Percentiles rank a stretch among this genome's conserved stretches.
Conservation (phyloP, 441 rosid species). For the Isatis lusitanica region DNA sequence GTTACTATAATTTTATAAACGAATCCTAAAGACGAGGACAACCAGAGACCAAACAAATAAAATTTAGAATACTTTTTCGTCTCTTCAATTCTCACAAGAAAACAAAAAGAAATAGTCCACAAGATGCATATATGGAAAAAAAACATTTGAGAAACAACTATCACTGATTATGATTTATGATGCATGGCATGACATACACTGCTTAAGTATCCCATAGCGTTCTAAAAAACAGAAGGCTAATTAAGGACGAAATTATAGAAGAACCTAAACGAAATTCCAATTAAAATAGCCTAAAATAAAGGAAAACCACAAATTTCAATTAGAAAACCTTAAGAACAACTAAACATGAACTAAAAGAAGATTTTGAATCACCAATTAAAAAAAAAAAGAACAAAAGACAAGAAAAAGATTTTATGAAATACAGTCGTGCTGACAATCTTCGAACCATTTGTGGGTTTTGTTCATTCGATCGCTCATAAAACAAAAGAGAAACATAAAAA, state of each 20-base stretch:
- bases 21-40: conserved; percentile 19
- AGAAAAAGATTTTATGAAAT: conserved; percentile 10
- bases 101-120: not conserved
- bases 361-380: not conserved
- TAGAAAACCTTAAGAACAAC: conserved; percentile 2
- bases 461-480: conserved; percentile 29
- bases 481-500: conserved; percentile 28
- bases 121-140: not conserved
- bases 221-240: not conserved
- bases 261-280: not conserved
- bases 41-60: conserved; percentile 1
- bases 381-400: too few species aligned
- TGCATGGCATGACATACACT: not conserved
- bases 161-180: too few species aligned
- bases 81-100: not conserved
- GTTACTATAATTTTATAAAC: not conserved
- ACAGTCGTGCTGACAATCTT: conserved; percentile 37
- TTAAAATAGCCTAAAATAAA: conserved; percentile 22
- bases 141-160: too few species aligned
- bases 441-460: conserved; percentile 34
- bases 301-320: conserved; percentile 17
- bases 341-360: conserved; percentile 3
- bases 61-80: not conserved
- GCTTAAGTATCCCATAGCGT: not conserved
- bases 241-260: not conserved